These are phyloP conservation scores for Lentinula novae-zelandiae DNA, from an alignment of 1,284 basidiomycete genomes.

Conservation along the genomic window DNA sequence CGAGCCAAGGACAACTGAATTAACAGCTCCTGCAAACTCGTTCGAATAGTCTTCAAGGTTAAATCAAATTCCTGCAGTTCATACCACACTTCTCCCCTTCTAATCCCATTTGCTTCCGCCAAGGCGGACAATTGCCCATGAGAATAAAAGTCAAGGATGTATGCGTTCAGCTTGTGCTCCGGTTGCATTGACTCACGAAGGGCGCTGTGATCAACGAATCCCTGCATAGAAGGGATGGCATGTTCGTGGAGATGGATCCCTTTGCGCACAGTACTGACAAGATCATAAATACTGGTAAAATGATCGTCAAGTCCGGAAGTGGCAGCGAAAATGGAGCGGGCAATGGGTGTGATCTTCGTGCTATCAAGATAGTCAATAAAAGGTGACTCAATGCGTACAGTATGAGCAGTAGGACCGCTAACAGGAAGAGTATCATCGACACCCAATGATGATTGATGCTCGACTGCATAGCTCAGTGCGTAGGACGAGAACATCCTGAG, in stretches of 20 bases:
- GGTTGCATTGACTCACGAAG: neutral
- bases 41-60: slow-evolving; percentile 43
- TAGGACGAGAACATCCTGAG: slow-evolving; percentile 52
- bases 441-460: slow-evolving; percentile 33
- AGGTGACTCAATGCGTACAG: slow-evolving; percentile 13
- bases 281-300: slow-evolving; percentile 47
- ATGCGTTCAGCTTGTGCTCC: slow-evolving; percentile 51
- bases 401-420: slow-evolving; percentile 25
- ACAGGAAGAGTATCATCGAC: slow-evolving; percentile 44
- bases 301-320: slow-evolving; percentile 59
- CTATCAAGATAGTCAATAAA: slow-evolving; percentile 33
- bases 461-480: slow-evolving; percentile 42
- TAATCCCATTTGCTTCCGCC: slow-evolving; percentile 49
- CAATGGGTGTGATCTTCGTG: slow-evolving; percentile 33
- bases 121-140: slow-evolving; percentile 56
- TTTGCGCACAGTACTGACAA: slow-evolving; percentile 44
- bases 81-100: slow-evolving; percentile 61
- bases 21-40: slow-evolving; percentile 43
- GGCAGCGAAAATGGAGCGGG: slow-evolving; percentile 57
- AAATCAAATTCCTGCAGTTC: slow-evolving; percentile 53
- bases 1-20: slow-evolving; percentile 22
- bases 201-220: slow-evolving; percentile 27
- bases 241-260: slow-evolving; percentile 55
- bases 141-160: slow-evolving; percentile 61
- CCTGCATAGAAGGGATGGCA: slow-evolving; percentile 52